phyloP scores from a whole-genome alignment of 495 filamentous ascomycete genomes.

The Penicillium samsonianum region DNA sequence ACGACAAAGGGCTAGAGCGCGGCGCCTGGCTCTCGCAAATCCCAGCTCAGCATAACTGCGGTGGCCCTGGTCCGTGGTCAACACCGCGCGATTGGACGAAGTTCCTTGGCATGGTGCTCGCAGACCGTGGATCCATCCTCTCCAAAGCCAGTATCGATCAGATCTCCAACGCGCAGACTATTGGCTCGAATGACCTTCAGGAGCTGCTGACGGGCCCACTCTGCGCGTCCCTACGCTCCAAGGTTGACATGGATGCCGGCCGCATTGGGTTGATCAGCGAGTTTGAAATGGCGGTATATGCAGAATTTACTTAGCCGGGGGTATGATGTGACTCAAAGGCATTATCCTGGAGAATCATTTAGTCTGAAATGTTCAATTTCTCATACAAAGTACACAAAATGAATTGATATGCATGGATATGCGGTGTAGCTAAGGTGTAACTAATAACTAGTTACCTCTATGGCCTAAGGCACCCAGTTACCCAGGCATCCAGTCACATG shows the following conservation, averaged over 20 bases:
- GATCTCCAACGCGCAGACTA: background rate
- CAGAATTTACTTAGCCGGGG: background rate
- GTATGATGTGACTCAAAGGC: background rate
- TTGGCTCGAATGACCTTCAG: conserved; percentile 1
- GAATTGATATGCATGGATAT: background rate
- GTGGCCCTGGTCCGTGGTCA: background rate
- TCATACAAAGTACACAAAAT: no score
- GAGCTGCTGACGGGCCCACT: background rate
- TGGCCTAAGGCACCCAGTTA: background rate
- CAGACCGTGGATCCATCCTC: background rate
- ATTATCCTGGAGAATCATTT: no score
- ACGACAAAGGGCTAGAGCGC: background rate
- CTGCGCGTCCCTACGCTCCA: background rate
- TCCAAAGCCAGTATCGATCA: background rate
- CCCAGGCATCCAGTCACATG: background rate
- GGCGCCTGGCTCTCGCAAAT: background rate
- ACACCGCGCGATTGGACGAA: conserved; percentile 1
- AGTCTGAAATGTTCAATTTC: no score
- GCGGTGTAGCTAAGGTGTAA: no score
- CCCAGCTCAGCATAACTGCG: background rate
- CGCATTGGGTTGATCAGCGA: background rate
- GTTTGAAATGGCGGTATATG: conserved; percentile 2
- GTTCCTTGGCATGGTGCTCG: background rate
- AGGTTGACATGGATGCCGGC: conserved; percentile 3
- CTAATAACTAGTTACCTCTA: no score